These are phyloP conservation scores for Pyrus pyrifolia DNA, from an alignment of 306 rosid genomes.

Conservation along the genomic window DNA sequence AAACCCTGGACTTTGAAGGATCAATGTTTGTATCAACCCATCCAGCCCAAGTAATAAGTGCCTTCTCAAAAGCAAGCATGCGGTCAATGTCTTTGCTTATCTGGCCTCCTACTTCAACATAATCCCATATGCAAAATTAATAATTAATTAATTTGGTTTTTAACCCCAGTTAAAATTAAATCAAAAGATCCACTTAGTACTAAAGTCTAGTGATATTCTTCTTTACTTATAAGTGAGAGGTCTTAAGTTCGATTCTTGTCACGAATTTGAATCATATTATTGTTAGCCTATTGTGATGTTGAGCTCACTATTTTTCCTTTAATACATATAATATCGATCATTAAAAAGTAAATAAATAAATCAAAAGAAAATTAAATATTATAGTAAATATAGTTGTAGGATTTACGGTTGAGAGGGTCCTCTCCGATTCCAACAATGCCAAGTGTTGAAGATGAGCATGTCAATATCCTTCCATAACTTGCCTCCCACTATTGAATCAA, in stretches of 20 bases:
- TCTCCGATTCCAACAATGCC: constrained; percentile 98
- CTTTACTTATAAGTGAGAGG: too few relatives aligned
- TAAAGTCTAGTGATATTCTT: too few relatives aligned
- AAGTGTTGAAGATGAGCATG: constrained; percentile 83
- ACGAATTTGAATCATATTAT: too few relatives aligned
- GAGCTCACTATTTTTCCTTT: too few relatives aligned
- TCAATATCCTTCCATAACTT: constrained; percentile 58
- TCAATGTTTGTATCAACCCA: constrained; percentile 70
- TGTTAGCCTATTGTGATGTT: too few relatives aligned
- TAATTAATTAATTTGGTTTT: neutral
- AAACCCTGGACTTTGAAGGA: constrained; percentile 44
- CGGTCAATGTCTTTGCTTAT: constrained; percentile 68
- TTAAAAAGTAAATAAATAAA: too few relatives aligned
- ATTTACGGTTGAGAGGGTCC: constrained; percentile 92
- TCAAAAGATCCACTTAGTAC: too few relatives aligned
- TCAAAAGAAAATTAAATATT: neutral
- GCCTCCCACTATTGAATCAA: constrained; percentile 61
- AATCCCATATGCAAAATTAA: constrained; percentile 63
- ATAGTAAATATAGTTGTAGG: neutral
- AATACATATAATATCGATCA: too few relatives aligned
- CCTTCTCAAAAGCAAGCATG: constrained; percentile 71
- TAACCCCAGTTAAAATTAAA: neutral
- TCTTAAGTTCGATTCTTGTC: too few relatives aligned
- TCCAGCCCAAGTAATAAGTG: constrained; percentile 66
- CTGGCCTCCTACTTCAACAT: constrained; percentile 39